A percentile compares a stretch with the other conserved stretches of the same genome.
These are phyloP conservation scores for Santalum album DNA, from an alignment of 164 flowering plant species.

Conservation along the genomic window DNA sequence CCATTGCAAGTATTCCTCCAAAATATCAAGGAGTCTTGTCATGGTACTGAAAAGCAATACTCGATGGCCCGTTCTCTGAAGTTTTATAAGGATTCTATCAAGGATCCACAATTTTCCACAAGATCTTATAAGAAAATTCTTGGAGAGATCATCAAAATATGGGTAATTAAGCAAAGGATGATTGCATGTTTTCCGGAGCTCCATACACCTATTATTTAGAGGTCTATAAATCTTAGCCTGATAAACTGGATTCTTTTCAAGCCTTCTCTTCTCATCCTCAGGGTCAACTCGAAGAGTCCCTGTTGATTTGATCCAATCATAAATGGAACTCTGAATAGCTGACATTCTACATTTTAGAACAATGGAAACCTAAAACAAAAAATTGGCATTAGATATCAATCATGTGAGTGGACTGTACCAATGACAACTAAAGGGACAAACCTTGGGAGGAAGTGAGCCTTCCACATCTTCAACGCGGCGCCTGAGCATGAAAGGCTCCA, in stretches of 20 bases:
- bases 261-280: conserved; percentile 73
- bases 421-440: conserved; percentile 15
- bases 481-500: conserved; percentile 99
- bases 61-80: conserved; percentile 88
- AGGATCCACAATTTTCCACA: conserved; percentile 95
- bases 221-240: conserved; percentile 63
- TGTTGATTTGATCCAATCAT: conserved; percentile 97
- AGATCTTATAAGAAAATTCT: conserved; percentile 83
- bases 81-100: conserved; percentile 89
- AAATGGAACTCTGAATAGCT: conserved; percentile 81
- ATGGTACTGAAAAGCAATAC: conserved; percentile 95
- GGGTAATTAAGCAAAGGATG: conserved; percentile 98
- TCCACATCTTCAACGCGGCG: conserved; percentile 99
- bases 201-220: conserved; percentile 93
- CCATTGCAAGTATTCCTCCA: conserved; percentile 96
- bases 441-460: conserved; percentile 99
- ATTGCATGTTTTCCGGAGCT: conserved; percentile 90
- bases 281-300: conserved; percentile 94
- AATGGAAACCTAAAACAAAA: conserved; percentile 68
- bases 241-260: conserved; percentile 61
- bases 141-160: conserved; percentile 66
- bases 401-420: no score
- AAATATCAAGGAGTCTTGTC: conserved; percentile 93
- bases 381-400: conserved; percentile 4
- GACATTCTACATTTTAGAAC: conserved; percentile 93